phyloP scores from a whole-genome alignment of 108 stramenopile species.

The Nitzschia sp. region DNA sequence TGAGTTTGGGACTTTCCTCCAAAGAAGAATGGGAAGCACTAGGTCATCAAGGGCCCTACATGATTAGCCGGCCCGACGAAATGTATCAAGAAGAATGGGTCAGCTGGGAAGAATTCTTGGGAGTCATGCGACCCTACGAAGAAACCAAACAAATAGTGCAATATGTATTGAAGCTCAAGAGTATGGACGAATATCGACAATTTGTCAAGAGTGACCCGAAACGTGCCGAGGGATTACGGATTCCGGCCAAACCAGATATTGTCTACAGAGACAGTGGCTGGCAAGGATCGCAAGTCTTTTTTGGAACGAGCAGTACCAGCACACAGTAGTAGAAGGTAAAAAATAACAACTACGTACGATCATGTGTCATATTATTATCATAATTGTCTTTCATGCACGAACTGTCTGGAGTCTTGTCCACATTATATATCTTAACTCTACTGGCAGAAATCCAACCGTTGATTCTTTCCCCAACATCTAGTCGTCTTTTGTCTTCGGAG shows the following conservation, averaged over 20 bases:
- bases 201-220: constrained; percentile 52
- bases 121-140: constrained; percentile 65
- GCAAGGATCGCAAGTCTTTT: constrained; percentile 57
- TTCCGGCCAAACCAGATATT: constrained; percentile 62
- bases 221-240: constrained; percentile 66
- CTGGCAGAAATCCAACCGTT: too few species aligned
- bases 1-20: constrained; percentile 57
- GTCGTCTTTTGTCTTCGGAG: constrained; percentile 10
- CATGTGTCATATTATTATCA: not conserved
- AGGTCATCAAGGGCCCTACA: constrained; percentile 45
- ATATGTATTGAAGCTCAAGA: constrained; percentile 43
- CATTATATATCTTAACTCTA: too few species aligned
- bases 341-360: not conserved
- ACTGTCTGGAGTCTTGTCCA: too few species aligned
- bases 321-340: not conserved
- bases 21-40: constrained; percentile 74
- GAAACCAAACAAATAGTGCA: constrained; percentile 51
- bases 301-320: constrained; percentile 6
- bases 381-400: too few species aligned
- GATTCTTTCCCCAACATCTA: too few species aligned
- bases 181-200: constrained; percentile 46
- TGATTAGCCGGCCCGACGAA: constrained; percentile 60
- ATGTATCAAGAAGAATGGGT: constrained; percentile 77
- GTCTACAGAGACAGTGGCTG: constrained; percentile 58
- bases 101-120: constrained; percentile 72